phyloP scores from a whole-genome alignment of 768 basidiomycete genomes.

The Saitozyma sp. region DNA sequence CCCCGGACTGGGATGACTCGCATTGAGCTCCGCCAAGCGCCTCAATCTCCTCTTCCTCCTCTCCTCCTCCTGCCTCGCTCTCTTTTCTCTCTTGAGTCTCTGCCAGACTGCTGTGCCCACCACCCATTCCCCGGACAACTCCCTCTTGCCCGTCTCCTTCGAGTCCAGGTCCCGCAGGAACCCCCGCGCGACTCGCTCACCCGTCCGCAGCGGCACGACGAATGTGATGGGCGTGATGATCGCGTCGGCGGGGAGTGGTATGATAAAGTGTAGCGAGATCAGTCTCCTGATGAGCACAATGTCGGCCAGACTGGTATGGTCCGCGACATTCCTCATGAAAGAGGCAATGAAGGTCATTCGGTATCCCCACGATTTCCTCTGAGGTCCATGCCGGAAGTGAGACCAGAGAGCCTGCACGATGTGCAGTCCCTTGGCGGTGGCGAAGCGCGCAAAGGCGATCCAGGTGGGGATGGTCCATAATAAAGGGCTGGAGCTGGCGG shows the following conservation, averaged over 20 bases:
- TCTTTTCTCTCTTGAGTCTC: constrained; percentile 78
- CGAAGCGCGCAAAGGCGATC: constrained; percentile 37
- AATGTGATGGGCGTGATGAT: constrained; percentile 94
- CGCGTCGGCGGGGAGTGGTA: constrained; percentile 87
- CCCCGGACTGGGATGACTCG: constrained; percentile 3
- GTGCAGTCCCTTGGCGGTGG: constrained; percentile 42
- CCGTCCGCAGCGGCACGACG: constrained; percentile 64
- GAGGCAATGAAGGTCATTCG: constrained; percentile 72
- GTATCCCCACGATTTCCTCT: constrained; percentile 87
- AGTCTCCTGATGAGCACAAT: constrained; percentile 67
- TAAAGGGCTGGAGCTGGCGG: constrained; percentile 31
- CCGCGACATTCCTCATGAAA: constrained; percentile 78
- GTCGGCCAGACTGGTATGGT: constrained; percentile 78
- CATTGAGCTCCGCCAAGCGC: neutral
- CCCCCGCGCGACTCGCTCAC: constrained; percentile 55
- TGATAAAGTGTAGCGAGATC: constrained; percentile 76
- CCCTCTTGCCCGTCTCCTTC: constrained; percentile 71
- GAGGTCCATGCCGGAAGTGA: constrained; percentile 82
- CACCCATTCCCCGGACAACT: constrained; percentile 93
- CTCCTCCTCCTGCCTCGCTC: constrained; percentile 22
- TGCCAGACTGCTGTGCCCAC: constrained; percentile 92
- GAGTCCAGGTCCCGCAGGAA: constrained; percentile 71
- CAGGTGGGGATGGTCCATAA: constrained; percentile 41
- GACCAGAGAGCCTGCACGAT: constrained; percentile 59
- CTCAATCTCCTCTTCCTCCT: constrained; percentile 12